Base-by-base conservation (phyloP, 805 yeast genomes). In the Metschnikowia colocasiae region DNA sequence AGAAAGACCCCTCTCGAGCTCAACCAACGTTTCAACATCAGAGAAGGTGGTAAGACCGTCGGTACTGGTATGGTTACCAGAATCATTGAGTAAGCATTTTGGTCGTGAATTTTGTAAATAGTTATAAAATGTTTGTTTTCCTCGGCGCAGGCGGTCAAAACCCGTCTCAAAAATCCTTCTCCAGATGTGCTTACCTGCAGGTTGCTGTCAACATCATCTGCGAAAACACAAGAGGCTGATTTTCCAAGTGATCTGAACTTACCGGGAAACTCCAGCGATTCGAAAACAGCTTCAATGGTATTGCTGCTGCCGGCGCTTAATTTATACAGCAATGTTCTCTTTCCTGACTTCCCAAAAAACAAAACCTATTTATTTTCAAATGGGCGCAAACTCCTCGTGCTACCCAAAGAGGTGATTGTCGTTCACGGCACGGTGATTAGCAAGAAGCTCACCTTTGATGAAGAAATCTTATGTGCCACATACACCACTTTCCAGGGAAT, bases 41-140 rank as follows among this genome's bases (percentile, higher is more conserved):
- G 99, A 83, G 99, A 94, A 79, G 97, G 98, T 76, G 97, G 97
- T 70, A 87, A 86, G 78, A 94, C 99, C 57, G 97, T 94, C 59
- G 99, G 97, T 74, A 94, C 99, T 59, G 99, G 99, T 79, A 78
- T 94, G 78, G 82, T 94, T 62, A 94, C 99, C 63, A 85, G 96
- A 74, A 83, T 89, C 70, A 69, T 87, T 57, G 92, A 85, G 69
- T 81, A 77, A 64, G 40, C 48, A 22, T 15, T 30, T 31, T 23
- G 29, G 27, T 7, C 16, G 30, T 22, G 23, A 34, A 7, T 23
- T 35, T 44, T 44, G 41, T 44, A 36, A 37, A 36, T 44, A 44
- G 41, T 22, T 44, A 37, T 29, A 29, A 26, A 37, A 34, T 44
- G 41, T 37, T 44, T 36, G 43, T 40, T 40, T 40, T 31, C 30